phyloP scores from a whole-genome alignment of 1,284 basidiomycete species.

The Cutaneotrichosporon daszewskae region DNA sequence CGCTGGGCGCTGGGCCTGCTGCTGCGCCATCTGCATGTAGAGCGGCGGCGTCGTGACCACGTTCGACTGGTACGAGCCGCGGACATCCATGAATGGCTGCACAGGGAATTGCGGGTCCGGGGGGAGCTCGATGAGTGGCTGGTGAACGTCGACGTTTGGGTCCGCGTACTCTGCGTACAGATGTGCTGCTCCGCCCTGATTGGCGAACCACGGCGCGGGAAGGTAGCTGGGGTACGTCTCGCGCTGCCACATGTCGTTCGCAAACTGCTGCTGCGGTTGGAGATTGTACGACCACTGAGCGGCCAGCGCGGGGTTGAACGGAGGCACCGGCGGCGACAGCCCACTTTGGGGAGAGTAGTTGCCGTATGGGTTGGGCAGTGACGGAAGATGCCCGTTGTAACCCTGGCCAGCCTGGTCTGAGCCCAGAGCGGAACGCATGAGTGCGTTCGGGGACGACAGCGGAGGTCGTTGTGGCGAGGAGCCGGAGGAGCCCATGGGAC shows the following conservation, averaged over 20 bases:
- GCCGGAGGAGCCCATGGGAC: too few relatives aligned
- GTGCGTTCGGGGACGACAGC: too few relatives aligned
- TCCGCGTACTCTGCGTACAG: conserved; percentile 6
- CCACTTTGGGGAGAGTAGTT: too few relatives aligned
- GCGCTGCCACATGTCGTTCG: conserved; percentile 41
- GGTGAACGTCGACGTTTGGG: neutral
- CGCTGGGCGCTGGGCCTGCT: neutral
- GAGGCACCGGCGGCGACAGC: neutral
- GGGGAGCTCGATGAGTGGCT: neutral
- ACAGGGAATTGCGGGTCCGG: neutral
- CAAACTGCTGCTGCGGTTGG: too few relatives aligned
- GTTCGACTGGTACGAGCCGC: conserved; percentile 6
- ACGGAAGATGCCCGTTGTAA: too few relatives aligned
- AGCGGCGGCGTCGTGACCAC: neutral
- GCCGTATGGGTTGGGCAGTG: too few relatives aligned
- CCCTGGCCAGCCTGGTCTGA: too few relatives aligned
- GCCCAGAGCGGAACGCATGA: too few relatives aligned
- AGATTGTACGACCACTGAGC: conserved; percentile 2
- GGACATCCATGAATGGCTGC: neutral
- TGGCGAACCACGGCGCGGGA: conserved; percentile 43
- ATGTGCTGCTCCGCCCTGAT: conserved; percentile 30
- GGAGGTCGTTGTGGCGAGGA: too few relatives aligned
- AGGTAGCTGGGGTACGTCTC: conserved; percentile 37
- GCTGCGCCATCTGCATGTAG: neutral
- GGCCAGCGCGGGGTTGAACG: conserved; percentile 4